Evolutionary conservation across 768 basidiomycete genomes (phyloP).

Genomic region (Boletus vermiculosoides): DNA sequence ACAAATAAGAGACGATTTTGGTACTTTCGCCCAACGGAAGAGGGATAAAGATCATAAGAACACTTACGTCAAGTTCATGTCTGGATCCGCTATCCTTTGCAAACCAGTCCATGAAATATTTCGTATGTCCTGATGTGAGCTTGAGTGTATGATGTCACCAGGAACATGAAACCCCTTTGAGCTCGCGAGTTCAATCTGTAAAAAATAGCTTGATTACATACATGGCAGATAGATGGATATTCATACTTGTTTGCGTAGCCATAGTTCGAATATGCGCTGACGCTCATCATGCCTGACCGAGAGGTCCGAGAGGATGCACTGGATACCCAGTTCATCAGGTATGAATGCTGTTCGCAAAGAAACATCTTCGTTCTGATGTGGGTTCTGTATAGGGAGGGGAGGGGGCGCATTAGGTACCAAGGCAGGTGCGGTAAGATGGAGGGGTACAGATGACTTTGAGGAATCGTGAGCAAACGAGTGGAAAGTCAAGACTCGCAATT

Average conservation of each 20-base stretch:
- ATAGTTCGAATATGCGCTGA: background rate
- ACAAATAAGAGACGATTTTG: too few species aligned
- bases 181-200: background rate
- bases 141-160: background rate
- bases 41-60: background rate
- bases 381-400: background rate
- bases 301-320: background rate
- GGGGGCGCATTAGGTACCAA: fast-evolving
- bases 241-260: background rate
- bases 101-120: background rate
- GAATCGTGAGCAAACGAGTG: background rate
- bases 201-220: background rate
- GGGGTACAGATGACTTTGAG: background rate
- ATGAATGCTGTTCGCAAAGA: background rate
- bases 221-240: background rate
- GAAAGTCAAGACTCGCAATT: background rate
- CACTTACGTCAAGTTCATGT: background rate
- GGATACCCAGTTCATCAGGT: background rate
- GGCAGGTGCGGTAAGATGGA: background rate
- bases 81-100: background rate
- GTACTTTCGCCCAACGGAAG: too few species aligned
- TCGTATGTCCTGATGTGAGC: background rate
- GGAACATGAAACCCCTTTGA: background rate
- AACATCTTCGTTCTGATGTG: too few species aligned
- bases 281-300: background rate